Evolutionary conservation across 371 early-diverging fungal species (phyloP).

Genomic region (Synchytrium microbalum): DNA sequence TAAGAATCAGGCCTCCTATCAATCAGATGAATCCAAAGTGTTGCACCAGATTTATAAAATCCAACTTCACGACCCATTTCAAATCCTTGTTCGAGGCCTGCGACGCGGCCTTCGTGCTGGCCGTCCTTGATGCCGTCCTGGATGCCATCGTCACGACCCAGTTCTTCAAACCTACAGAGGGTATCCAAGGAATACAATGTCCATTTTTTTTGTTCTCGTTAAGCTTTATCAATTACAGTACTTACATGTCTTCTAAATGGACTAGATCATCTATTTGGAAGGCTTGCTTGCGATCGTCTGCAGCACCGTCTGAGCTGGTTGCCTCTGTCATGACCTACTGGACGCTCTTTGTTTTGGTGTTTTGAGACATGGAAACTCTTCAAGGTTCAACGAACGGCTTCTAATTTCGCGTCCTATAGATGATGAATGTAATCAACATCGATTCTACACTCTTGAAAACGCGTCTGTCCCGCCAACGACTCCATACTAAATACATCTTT

Average conservation of each 20-base stretch:
- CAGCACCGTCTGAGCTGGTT: neutral
- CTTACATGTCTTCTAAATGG: neutral
- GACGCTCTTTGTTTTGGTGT: too few species aligned
- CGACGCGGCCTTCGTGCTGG: slow-evolving; percentile 13
- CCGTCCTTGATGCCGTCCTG: slow-evolving; percentile 18
- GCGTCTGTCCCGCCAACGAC: too few species aligned
- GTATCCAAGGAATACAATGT: too few species aligned
- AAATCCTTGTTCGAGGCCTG: slow-evolving; percentile 15
- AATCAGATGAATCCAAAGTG: neutral
- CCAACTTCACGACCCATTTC: slow-evolving; percentile 15
- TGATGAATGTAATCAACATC: too few species aligned
- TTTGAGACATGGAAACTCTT: too few species aligned
- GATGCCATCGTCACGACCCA: slow-evolving; percentile 22
- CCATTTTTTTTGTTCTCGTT: too few species aligned
- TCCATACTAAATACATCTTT: neutral
- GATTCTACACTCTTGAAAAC: too few species aligned
- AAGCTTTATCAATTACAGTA: too few species aligned
- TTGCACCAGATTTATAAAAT: slow-evolving; percentile 6
- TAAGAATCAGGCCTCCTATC: neutral
- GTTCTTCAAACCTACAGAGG: slow-evolving; percentile 19
- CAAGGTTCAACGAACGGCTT: too few species aligned
- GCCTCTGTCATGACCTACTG: neutral
- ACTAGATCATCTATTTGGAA: neutral
- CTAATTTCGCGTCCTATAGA: too few species aligned
- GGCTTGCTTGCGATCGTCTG: neutral